Conservation (phyloP, 116 monocot genomes). For the Trichopus zeylanicus region DNA sequence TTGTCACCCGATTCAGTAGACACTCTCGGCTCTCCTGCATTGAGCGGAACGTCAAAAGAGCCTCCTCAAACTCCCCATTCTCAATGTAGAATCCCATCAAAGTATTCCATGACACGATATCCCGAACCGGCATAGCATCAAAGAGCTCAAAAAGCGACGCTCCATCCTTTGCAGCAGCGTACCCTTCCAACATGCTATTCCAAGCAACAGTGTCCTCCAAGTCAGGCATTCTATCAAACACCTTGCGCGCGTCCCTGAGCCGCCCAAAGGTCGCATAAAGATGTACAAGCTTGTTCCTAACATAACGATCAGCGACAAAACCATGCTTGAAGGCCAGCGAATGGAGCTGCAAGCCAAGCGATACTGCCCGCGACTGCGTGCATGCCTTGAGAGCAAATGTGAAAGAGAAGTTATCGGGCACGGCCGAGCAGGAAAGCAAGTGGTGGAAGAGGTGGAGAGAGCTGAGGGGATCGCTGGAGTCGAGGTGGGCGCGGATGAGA, state of each 20-base stretch:
- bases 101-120: constrained; percentile 67
- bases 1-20: constrained; percentile 27
- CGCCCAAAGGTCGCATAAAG: constrained; percentile 28
- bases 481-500: constrained; percentile 41
- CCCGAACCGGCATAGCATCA: constrained; percentile 25
- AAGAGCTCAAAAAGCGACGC: constrained; percentile 39
- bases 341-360: constrained; percentile 39
- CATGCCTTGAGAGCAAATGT: constrained; percentile 57
- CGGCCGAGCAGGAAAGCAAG: constrained; percentile 13
- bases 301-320: constrained; percentile 4
- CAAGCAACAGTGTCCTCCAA: constrained; percentile 46
- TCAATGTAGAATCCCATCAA: constrained; percentile 35
- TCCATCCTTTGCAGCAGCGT: constrained; percentile 27
- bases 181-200: constrained; percentile 57
- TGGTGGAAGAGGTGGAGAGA: constrained; percentile 25
- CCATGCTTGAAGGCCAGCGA: constrained; percentile 27
- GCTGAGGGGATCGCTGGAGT: constrained; percentile 9
- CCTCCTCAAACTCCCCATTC: constrained; percentile 31
- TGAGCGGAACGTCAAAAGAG: constrained; percentile 24
- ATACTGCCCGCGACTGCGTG: constrained; percentile 13
- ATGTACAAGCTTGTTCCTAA: constrained; percentile 45
- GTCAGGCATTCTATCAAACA: constrained; percentile 43
- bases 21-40: constrained; percentile 38
- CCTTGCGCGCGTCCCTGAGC: constrained; percentile 31
- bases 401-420: constrained; percentile 48